Conservation (phyloP, 106 monocot genomes). For the Allium cepa region DNA sequence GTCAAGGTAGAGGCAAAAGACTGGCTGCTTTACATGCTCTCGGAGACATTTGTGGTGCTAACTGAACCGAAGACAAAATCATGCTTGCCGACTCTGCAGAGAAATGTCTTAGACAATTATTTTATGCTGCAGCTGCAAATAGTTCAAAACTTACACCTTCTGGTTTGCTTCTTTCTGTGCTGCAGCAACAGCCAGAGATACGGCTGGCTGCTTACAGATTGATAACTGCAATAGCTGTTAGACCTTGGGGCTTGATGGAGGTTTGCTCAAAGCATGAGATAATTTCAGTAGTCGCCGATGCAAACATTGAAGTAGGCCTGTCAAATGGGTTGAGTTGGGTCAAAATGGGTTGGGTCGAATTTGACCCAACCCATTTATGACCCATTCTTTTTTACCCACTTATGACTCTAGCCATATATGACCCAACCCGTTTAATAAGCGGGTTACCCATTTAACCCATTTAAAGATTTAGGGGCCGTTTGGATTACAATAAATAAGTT, state of each 20-base stretch:
- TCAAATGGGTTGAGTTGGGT: too few relatives aligned
- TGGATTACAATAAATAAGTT: too few relatives aligned
- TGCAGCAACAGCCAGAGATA: conserved; percentile 75
- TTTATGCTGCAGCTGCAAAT: conserved; percentile 61
- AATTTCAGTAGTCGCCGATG: conserved; percentile 56
- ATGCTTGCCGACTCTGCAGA: conserved; percentile 59
- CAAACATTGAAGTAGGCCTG: conserved; percentile 52
- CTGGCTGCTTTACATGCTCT: conserved; percentile 83
- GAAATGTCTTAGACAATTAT: conserved; percentile 44
- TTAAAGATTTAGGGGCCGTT: too few relatives aligned
- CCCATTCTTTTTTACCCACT: too few relatives aligned
- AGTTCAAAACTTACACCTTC: conserved; percentile 74
- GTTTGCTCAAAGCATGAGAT: conserved; percentile 87
- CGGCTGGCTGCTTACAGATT: conserved; percentile 82
- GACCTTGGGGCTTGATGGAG: conserved; percentile 78
- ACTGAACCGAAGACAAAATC: conserved; percentile 34
- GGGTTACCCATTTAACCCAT: too few relatives aligned
- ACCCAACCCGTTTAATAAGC: too few relatives aligned
- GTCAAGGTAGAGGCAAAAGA: conserved; percentile 63
- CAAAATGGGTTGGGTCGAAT: too few relatives aligned
- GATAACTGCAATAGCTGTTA: conserved; percentile 52
- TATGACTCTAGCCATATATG: too few relatives aligned
- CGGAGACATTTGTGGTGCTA: conserved; percentile 73
- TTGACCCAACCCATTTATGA: too few relatives aligned
- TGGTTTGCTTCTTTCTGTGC: conserved; percentile 67